Evolutionary conservation across 805 yeast genomes (phyloP).

Genomic region (Candida gorgasii): DNA sequence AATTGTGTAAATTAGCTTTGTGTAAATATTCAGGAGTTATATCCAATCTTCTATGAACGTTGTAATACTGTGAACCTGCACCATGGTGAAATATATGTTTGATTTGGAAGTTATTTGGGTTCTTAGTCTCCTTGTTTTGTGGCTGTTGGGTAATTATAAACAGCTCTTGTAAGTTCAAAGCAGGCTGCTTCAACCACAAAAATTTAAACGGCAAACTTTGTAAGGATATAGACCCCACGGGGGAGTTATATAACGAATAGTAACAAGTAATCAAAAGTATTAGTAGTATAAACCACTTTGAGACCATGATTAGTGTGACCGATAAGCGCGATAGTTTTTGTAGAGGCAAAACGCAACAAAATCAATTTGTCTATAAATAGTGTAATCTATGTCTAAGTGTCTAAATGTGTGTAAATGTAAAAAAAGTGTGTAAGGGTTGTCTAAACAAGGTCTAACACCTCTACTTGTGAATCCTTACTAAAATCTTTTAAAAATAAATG

Average conservation of each 20-base stretch:
- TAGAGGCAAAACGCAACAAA: not conserved
- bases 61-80: slow-evolving; percentile 42
- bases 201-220: not conserved
- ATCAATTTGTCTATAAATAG: not conserved
- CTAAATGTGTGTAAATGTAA: too few species aligned
- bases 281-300: slow-evolving; percentile 5
- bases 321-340: not conserved
- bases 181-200: too few species aligned
- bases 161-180: not conserved
- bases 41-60: slow-evolving; percentile 51
- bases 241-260: not conserved
- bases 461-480: not conserved
- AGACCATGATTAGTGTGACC: slow-evolving; percentile 2
- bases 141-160: not conserved
- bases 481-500: slow-evolving; percentile 22
- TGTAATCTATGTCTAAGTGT: not conserved
- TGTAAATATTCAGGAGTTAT: slow-evolving; percentile 43
- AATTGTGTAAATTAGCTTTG: slow-evolving; percentile 6
- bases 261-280: not conserved
- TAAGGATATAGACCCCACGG: not conserved
- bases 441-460: not conserved
- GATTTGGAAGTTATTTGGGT: slow-evolving; percentile 20
- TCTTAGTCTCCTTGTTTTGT: not conserved
- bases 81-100: slow-evolving; percentile 67
- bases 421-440: too few species aligned